Conservation (phyloP, 163 green algal species). For the Botryococcus braunii region DNA sequence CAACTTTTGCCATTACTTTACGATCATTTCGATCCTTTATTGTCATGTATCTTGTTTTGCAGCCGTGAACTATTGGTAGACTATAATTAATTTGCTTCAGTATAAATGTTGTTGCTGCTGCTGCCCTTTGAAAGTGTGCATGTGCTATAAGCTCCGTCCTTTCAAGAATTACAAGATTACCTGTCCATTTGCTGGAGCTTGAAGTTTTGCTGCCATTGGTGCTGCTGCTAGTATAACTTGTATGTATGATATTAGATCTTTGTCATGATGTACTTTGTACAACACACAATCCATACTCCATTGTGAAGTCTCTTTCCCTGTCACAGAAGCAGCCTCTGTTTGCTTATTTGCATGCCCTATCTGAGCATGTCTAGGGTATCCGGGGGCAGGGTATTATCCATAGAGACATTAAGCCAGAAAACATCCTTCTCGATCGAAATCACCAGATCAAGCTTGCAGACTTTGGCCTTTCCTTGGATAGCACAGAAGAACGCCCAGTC, state of each 20-base stretch:
- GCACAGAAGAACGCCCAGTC: conserved; percentile 47
- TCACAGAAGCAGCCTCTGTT: background rate
- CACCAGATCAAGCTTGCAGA: conserved; percentile 48
- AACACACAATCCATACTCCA: background rate
- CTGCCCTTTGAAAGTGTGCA: too few relatives aligned
- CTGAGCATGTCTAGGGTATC: too few relatives aligned
- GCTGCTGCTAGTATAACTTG: background rate
- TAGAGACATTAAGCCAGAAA: conserved; percentile 71
- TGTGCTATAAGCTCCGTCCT: too few relatives aligned
- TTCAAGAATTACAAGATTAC: too few relatives aligned
- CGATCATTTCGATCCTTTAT: background rate
- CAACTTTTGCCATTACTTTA: background rate
- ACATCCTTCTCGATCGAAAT: conserved; percentile 54
- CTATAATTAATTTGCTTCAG: background rate
- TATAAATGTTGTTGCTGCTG: too few relatives aligned
- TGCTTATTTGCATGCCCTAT: too few relatives aligned
- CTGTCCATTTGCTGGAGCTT: too few relatives aligned
- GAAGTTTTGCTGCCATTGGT: background rate
- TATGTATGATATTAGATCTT: background rate
- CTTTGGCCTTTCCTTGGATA: conserved; percentile 33
- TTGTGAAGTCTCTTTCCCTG: background rate
- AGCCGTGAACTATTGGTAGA: background rate
- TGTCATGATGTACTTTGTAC: background rate
- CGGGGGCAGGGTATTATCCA: conserved; percentile 50
- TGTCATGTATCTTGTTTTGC: background rate